phyloP scores from a whole-genome alignment of 805 yeast species.

The Isabelozyma pseudorhagii region DNA sequence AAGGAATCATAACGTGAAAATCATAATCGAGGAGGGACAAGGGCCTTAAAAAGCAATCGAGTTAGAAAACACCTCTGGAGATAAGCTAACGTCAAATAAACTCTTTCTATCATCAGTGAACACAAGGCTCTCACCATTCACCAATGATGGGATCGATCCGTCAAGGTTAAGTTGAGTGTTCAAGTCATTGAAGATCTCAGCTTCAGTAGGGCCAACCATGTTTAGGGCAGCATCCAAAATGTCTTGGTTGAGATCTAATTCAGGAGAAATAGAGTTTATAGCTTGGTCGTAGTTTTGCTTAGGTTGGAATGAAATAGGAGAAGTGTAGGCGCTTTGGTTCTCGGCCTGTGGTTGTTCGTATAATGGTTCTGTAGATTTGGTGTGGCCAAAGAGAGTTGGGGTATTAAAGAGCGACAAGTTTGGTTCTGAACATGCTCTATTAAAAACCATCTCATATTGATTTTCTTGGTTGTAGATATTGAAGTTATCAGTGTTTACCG shows the following conservation, averaged over 20 bases:
- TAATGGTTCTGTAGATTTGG: background rate
- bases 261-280: background rate
- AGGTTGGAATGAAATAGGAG: background rate
- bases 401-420: slow-evolving; percentile 6
- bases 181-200: background rate
- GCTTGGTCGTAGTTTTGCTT: background rate
- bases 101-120: background rate
- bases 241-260: background rate
- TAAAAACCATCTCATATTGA: slow-evolving; percentile 4
- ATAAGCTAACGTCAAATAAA: background rate
- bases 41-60: background rate
- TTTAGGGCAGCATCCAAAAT: background rate
- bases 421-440: slow-evolving; percentile 9
- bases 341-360: background rate
- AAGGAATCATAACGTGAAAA: background rate
- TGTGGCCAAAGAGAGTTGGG: slow-evolving; percentile 7
- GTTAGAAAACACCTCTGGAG: background rate
- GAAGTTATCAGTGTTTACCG: slow-evolving; percentile 8
- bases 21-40: background rate
- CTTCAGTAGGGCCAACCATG: background rate
- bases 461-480: slow-evolving; percentile 7
- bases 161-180: background rate
- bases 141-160: background rate
- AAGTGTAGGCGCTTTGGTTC: background rate
- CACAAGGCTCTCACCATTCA: background rate